Percentiles rank a stretch among this genome's conserved stretches.
Conservation (phyloP, 805 yeast genomes). For the Yamadazyma phyllophila region DNA sequence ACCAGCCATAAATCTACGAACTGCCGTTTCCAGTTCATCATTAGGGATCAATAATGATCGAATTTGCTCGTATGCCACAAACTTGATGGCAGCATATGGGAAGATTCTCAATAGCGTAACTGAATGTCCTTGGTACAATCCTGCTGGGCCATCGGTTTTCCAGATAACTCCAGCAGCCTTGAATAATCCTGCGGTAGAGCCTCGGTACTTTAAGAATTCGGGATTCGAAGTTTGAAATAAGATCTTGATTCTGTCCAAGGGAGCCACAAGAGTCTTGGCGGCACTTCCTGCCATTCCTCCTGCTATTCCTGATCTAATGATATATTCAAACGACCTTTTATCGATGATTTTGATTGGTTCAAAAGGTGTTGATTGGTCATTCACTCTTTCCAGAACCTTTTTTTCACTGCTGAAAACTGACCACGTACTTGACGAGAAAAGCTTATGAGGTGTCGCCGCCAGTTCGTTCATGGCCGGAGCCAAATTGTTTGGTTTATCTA, state of each 20-base stretch:
- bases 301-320: slow-evolving; percentile 80
- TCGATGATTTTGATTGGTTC: slow-evolving; percentile 42
- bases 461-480: not conserved
- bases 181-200: slow-evolving; percentile 73
- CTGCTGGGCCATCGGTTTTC: slow-evolving; percentile 66
- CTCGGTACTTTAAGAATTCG: slow-evolving; percentile 74
- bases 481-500: slow-evolving; percentile 4
- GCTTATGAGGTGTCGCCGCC: not conserved
- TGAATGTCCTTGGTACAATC: slow-evolving; percentile 93
- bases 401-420: slow-evolving; percentile 4
- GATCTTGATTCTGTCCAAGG: slow-evolving; percentile 91
- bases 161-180: slow-evolving; percentile 70
- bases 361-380: slow-evolving; percentile 30
- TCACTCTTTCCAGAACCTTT: slow-evolving; percentile 12
- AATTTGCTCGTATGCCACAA: slow-evolving; percentile 93
- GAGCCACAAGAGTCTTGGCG: slow-evolving; percentile 95
- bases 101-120: slow-evolving; percentile 88
- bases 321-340: slow-evolving; percentile 73
- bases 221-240: slow-evolving; percentile 95
- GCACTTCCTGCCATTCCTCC: slow-evolving; percentile 96
- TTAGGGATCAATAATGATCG: slow-evolving; percentile 75
- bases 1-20: slow-evolving; percentile 81
- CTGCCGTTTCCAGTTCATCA: slow-evolving; percentile 71
- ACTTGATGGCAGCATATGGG: slow-evolving; percentile 96
- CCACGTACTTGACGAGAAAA: not conserved